Conservation (phyloP, 2,329 filamentous ascomycete genomes). For the Acephala macrosclerotiorum region DNA sequence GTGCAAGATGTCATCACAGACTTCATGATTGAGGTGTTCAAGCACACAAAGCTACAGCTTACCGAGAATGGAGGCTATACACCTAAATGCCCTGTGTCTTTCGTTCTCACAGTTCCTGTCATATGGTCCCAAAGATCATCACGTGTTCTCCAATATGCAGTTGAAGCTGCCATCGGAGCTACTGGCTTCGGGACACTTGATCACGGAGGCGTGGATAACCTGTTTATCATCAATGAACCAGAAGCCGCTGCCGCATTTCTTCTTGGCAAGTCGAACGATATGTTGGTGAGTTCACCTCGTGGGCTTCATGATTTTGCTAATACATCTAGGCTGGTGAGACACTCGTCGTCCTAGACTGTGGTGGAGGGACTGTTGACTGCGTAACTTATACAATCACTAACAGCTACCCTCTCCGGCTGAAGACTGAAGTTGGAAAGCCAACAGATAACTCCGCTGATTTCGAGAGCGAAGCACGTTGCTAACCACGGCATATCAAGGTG, state of each 20-base stretch:
- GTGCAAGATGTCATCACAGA: constrained; percentile 31
- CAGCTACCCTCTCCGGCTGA: constrained; percentile 37
- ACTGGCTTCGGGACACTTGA: constrained; percentile 23
- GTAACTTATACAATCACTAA: constrained; percentile 40
- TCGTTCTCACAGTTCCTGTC: constrained; percentile 29
- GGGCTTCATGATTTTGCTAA: not conserved
- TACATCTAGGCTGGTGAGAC: constrained; percentile 18
- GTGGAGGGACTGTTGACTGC: constrained; percentile 42
- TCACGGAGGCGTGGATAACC: constrained; percentile 34
- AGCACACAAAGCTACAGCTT: constrained; percentile 32
- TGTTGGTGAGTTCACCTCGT: constrained; percentile 21
- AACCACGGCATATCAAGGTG: constrained; percentile 11
- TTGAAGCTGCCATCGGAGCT: constrained; percentile 23
- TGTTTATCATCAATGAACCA: constrained; percentile 43
- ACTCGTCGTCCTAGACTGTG: constrained; percentile 38
- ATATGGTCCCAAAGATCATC: constrained; percentile 27
- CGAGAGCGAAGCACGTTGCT: not conserved
- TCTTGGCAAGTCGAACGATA: constrained; percentile 28
- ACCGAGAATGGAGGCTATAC: constrained; percentile 12
- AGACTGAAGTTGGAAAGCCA: constrained; percentile 30
- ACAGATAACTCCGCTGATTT: constrained; percentile 20
- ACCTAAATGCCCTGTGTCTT: constrained; percentile 16
- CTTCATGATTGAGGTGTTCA: constrained; percentile 27
- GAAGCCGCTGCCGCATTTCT: constrained; percentile 42
- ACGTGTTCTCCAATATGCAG: constrained; percentile 24